Evolutionary conservation across 1,284 basidiomycete genomes (phyloP), one percentile per base, ranked within the genome.

Genomic region (Meira miltonrushii): DNA sequence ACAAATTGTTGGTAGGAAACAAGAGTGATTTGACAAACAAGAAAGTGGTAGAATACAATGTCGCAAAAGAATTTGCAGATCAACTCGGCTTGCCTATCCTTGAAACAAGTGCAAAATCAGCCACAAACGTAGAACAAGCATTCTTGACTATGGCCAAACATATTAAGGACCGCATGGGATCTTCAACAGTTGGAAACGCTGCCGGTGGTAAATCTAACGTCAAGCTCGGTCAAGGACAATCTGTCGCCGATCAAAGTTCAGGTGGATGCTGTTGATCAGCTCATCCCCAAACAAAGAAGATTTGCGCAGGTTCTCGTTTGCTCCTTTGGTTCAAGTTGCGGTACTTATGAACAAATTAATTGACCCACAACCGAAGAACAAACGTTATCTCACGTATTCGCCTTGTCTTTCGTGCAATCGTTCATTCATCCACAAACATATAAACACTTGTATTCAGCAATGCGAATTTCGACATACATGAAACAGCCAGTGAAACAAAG

Each of bases 1-100:
- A 96, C 85, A 96, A 96, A 43, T 81, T 98, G 52, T 85, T 98
- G 55, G 92, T 98, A 60, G 94, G 94, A 66, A 98, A 97, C 85
- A 98, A 98, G 84, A 91, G 88, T 54, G 94, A 98, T 82, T 83
- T 97, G 79, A 91, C 91, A 44, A 88, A 87, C 83, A 98, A 98
- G 87, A 98, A 97, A 84, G 93, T 95, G 55, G 94, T 99, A 67
- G 95, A 97, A 79, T 96, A 97, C 81, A 88, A 87, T 63, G 88
- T 89, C 50, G 95, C 95, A 59, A 98, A 98, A 87, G 55, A 63
- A 25, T 75, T 77, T 55, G 75, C 75, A 53, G 75, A 77, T 44
- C 71, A 75, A 61, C 74, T 77, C 53, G 67, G 72, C 61, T 79
- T 80, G 39, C 74, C 76, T 21, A 79, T 81, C 74, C 71, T 81